Percentiles rank a stretch among this genome's conserved stretches.
Evolutionary conservation across 305 asterid genomes (phyloP).

Genomic region (Plantago coronopus): DNA sequence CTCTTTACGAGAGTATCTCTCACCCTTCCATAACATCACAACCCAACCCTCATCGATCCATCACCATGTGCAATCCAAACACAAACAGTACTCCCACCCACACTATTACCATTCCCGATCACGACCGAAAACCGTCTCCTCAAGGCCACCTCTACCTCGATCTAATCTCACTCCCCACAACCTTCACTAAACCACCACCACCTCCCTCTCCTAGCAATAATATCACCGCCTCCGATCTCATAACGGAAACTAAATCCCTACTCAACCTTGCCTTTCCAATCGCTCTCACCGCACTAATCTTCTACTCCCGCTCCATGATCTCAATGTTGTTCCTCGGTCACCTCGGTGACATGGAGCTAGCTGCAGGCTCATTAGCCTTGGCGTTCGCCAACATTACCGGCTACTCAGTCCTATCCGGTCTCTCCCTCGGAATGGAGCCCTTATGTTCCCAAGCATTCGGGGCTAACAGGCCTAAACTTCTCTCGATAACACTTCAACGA

Average conservation of each 20-base stretch:
- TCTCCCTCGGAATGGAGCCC: constrained; percentile 85
- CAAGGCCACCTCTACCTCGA: constrained; percentile 5
- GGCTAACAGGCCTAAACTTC: constrained; percentile 54
- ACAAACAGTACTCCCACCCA: constrained; percentile 13
- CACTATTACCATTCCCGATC: constrained; percentile 6
- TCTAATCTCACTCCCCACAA: constrained; percentile 1
- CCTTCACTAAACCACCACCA: background rate
- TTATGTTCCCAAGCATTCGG: constrained; percentile 84
- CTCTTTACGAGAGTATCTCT: constrained; percentile 12
- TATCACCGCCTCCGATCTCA: constrained; percentile 1
- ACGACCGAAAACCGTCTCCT: background rate
- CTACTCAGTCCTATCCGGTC: constrained; percentile 65
- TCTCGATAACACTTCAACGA: constrained; percentile 62
- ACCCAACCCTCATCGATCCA: background rate
- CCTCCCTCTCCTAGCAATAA: background rate
- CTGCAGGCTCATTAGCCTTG: constrained; percentile 74
- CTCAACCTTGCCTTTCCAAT: constrained; percentile 51
- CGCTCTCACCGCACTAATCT: constrained; percentile 62
- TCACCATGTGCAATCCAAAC: constrained; percentile 60
- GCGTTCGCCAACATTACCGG: constrained; percentile 82
- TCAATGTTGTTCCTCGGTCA: constrained; percentile 77
- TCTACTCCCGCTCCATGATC: constrained; percentile 61
- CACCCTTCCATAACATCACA: background rate
- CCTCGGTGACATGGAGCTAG: constrained; percentile 63
- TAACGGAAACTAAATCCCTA: constrained; percentile 5